These are phyloP conservation scores for Trichoderma virens DNA, from an alignment of 495 filamentous ascomycete species.

Conservation along the genomic window DNA sequence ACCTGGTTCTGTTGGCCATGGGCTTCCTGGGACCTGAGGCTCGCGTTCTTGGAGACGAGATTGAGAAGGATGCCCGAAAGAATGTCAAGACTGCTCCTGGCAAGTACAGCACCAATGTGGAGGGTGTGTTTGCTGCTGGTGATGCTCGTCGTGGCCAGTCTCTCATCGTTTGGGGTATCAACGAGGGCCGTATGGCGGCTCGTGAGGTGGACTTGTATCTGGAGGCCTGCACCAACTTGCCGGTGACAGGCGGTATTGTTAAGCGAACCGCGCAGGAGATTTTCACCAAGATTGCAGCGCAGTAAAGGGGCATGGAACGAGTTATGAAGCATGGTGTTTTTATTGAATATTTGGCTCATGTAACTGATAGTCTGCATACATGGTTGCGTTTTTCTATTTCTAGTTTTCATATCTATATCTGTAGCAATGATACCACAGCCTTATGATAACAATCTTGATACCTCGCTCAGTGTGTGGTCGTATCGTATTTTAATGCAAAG, in stretches of 20 bases:
- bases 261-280: slow-evolving; percentile 70
- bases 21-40: slow-evolving; percentile 97
- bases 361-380: neutral
- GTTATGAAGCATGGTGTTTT: neutral
- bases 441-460: too few relatives aligned
- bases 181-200: slow-evolving; percentile 90
- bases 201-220: slow-evolving; percentile 92
- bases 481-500: too few relatives aligned
- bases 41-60: slow-evolving; percentile 72
- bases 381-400: neutral
- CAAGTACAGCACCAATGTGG: slow-evolving; percentile 79
- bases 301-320: neutral
- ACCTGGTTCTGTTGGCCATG: slow-evolving; percentile 95
- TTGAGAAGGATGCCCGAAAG: slow-evolving; percentile 91
- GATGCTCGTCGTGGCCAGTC: slow-evolving; percentile 96
- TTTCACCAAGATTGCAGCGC: slow-evolving; percentile 24
- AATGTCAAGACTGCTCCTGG: slow-evolving; percentile 96
- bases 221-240: slow-evolving; percentile 70
- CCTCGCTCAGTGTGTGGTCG: too few relatives aligned
- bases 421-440: too few relatives aligned
- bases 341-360: neutral
- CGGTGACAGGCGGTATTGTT: slow-evolving; percentile 91
- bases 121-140: slow-evolving; percentile 90
- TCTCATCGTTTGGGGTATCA: slow-evolving; percentile 99
- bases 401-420: neutral